These are phyloP conservation scores for Chionographis japonica DNA, from an alignment of 106 monocot species.

Conservation along the genomic window DNA sequence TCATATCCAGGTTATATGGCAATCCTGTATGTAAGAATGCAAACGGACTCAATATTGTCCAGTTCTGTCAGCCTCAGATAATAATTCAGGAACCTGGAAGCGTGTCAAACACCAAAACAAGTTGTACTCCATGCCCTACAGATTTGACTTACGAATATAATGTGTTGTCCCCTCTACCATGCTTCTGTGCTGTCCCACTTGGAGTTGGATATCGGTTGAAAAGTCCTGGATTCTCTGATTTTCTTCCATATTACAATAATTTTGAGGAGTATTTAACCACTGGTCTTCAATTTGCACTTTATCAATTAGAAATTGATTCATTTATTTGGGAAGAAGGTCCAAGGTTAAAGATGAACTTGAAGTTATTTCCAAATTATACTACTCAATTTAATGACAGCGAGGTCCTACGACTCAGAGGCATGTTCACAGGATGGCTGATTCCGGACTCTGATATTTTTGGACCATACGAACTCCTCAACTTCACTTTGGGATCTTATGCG, in stretches of 20 bases:
- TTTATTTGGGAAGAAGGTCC: slow-evolving; percentile 93
- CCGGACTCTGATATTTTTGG: slow-evolving; percentile 82
- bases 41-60: slow-evolving; percentile 34
- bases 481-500: slow-evolving; percentile 58
- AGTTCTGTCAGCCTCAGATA: slow-evolving; percentile 47
- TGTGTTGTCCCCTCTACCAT: slow-evolving; percentile 31
- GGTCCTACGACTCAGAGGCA: slow-evolving; percentile 42
- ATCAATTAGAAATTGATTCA: slow-evolving; percentile 62
- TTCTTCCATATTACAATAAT: slow-evolving; percentile 39
- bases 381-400: slow-evolving; percentile 58
- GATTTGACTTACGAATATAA: slow-evolving; percentile 47
- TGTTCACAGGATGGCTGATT: slow-evolving; percentile 86
- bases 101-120: slow-evolving; percentile 10
- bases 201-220: slow-evolving; percentile 89
- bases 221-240: slow-evolving; percentile 87
- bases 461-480: slow-evolving; percentile 87
- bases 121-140: slow-evolving; percentile 45
- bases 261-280: slow-evolving; percentile 63
- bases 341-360: slow-evolving; percentile 76
- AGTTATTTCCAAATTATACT: slow-evolving; percentile 56
- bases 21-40: slow-evolving; percentile 78
- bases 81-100: slow-evolving; percentile 24
- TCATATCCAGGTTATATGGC: slow-evolving; percentile 64
- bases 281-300: slow-evolving; percentile 43
- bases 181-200: slow-evolving; percentile 72